phyloP scores from a whole-genome alignment of 179 eudicot species.

The Actinidia arguta region DNA sequence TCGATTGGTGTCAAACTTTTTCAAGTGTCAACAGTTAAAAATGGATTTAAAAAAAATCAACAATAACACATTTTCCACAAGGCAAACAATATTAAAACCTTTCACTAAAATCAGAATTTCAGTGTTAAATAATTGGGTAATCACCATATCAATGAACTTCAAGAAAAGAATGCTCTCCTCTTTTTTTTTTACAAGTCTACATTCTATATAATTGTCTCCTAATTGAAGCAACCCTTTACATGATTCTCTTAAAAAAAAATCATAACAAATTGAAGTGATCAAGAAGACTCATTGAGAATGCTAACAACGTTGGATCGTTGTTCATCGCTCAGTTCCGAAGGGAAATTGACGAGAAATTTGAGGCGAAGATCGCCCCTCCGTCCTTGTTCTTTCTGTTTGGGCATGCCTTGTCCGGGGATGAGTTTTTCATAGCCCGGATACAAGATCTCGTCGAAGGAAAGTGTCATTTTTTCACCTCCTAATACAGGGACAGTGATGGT shows the following conservation, averaged over 20 bases:
- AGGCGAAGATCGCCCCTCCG: conserved; percentile 67
- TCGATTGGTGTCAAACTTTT: too few relatives aligned
- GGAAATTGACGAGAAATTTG: conserved; percentile 64
- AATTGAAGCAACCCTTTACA: too few relatives aligned
- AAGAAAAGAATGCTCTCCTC: neutral
- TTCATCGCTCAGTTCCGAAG: conserved; percentile 47
- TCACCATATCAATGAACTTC: neutral
- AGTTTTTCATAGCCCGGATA: conserved; percentile 67
- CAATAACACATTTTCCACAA: too few relatives aligned
- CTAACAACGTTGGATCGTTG: conserved; percentile 47
- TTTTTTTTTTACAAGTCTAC: neutral
- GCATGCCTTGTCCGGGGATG: conserved; percentile 78
- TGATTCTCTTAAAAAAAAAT: neutral
- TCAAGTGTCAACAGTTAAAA: too few relatives aligned
- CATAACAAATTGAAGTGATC: neutral
- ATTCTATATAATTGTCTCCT: neutral
- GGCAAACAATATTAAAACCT: too few relatives aligned
- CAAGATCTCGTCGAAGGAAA: conserved; percentile 64
- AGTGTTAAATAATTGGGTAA: neutral
- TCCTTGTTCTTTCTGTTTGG: conserved; percentile 44
- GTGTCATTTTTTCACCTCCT: conserved; percentile 62
- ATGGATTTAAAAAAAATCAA: too few relatives aligned
- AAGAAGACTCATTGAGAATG: conserved; percentile 46
- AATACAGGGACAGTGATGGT: conserved; percentile 58
- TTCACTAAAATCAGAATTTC: too few relatives aligned